These are phyloP conservation scores for Aspergillus sp. DNA, from an alignment of 2,329 filamentous ascomycete genomes.

Conservation along the genomic window DNA sequence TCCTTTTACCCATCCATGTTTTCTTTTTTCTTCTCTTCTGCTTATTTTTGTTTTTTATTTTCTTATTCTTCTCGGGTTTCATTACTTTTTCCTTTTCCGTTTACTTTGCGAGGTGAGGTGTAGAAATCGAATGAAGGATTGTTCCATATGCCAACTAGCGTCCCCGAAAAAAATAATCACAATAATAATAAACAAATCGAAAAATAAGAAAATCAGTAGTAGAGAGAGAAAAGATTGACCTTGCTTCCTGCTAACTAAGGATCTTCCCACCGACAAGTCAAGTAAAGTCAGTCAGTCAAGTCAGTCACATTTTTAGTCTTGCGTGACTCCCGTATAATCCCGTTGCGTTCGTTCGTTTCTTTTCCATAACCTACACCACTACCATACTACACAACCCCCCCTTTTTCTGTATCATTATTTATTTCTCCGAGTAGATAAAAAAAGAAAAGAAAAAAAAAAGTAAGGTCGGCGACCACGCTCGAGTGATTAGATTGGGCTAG, in stretches of 20 bases:
- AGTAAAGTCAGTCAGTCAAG: not conserved
- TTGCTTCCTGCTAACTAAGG: not conserved
- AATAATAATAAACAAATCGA: no score
- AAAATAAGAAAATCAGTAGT: no score
- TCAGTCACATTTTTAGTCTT: not conserved
- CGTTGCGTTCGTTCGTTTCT: not conserved
- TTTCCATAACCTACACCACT: not conserved
- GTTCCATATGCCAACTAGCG: conserved; percentile 1
- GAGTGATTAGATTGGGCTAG: not conserved
- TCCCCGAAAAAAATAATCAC: not conserved
- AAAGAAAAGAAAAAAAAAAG: no score
- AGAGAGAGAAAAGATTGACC: not conserved
- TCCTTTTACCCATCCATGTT: not conserved
- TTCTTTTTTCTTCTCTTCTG: not conserved
- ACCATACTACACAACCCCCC: not conserved
- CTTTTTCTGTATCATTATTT: not conserved
- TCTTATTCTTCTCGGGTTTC: not conserved
- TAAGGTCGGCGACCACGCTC: not conserved
- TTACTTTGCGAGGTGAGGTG: not conserved
- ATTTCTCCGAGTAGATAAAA: not conserved
- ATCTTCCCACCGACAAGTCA: conserved; percentile 3
- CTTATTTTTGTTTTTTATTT: not conserved
- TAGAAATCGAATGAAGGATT: not conserved
- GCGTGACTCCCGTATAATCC: conserved; percentile 1
- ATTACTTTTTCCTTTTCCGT: not conserved